A percentile compares a stretch with the other conserved stretches of the same genome.
These are phyloP conservation scores for Aspergillus texensis DNA, from an alignment of 2,329 filamentous ascomycete genomes.

Conservation along the genomic window DNA sequence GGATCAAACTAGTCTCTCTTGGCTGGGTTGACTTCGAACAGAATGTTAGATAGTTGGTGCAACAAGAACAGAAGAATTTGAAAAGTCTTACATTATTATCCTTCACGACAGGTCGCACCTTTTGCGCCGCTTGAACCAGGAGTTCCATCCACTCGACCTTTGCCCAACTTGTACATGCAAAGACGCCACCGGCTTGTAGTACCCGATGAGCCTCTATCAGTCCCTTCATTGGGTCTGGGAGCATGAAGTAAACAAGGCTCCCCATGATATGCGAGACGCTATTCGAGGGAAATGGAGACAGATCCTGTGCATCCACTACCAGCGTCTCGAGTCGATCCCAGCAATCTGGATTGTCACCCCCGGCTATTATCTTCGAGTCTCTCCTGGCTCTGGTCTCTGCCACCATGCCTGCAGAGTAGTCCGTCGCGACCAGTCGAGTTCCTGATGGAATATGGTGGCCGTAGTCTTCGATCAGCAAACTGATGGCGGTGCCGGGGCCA, in stretches of 20 bases:
- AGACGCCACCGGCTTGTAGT: neutral
- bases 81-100: neutral
- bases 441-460: neutral
- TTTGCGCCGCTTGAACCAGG: neutral
- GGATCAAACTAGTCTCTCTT: neutral
- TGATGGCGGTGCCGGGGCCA: neutral
- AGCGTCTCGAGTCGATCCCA: neutral
- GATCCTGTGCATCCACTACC: neutral
- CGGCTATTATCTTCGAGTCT: neutral
- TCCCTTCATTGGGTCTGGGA: neutral
- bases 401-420: neutral
- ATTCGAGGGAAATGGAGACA: neutral
- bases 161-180: neutral
- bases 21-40: neutral
- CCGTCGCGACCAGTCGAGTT: neutral
- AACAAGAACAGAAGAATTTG: neutral
- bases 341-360: neutral
- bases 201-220: neutral
- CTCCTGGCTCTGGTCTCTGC: neutral
- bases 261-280: conserved; percentile 1
- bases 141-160: neutral
- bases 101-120: neutral
- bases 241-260: conserved; percentile 1
- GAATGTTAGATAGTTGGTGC: neutral
- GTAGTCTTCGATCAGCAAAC: neutral